Conservation (phyloP, 2,329 filamentous ascomycete genomes). For the Calonectria naviculata region DNA sequence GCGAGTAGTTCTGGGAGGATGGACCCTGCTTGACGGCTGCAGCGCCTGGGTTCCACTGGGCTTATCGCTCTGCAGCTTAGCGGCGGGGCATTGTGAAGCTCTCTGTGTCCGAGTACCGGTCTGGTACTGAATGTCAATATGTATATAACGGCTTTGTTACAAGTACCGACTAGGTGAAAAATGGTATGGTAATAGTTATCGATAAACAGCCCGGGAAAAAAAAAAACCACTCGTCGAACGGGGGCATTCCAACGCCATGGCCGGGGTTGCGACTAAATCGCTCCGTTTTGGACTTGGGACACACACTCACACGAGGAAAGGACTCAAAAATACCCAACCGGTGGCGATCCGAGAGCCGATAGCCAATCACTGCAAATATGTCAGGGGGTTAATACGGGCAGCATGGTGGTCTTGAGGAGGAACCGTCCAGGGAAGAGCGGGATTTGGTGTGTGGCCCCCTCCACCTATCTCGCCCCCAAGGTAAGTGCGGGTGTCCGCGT, state of each 20-base stretch:
- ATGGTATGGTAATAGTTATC: not conserved
- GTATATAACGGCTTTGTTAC: not conserved
- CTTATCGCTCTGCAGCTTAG: conserved; percentile 23
- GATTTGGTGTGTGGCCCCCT: conserved; percentile 11
- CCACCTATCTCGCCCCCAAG: conserved; percentile 1
- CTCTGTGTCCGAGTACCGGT: not conserved
- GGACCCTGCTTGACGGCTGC: conserved; percentile 23
- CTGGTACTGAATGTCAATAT: not conserved
- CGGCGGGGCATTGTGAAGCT: conserved; percentile 8
- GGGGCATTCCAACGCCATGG: conserved; percentile 7
- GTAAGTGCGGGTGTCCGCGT: conserved; percentile 18
- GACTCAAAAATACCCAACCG: conserved; percentile 11
- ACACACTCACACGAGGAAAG: conserved; percentile 18
- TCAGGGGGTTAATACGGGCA: conserved; percentile 18
- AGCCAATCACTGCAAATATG: not conserved
- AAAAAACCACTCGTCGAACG: not conserved
- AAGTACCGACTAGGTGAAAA: not conserved
- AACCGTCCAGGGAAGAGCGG: not conserved
- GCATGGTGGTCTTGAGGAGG: not conserved
- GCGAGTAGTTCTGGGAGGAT: conserved; percentile 15
- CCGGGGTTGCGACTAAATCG: conserved; percentile 5
- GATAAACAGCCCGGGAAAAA: not conserved
- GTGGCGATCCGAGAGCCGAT: conserved; percentile 15
- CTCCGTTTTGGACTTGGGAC: not conserved
- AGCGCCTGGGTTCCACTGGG: conserved; percentile 13